phyloP scores from a whole-genome alignment of 345 rosid genomes.

The Corchorus capsularis region DNA sequence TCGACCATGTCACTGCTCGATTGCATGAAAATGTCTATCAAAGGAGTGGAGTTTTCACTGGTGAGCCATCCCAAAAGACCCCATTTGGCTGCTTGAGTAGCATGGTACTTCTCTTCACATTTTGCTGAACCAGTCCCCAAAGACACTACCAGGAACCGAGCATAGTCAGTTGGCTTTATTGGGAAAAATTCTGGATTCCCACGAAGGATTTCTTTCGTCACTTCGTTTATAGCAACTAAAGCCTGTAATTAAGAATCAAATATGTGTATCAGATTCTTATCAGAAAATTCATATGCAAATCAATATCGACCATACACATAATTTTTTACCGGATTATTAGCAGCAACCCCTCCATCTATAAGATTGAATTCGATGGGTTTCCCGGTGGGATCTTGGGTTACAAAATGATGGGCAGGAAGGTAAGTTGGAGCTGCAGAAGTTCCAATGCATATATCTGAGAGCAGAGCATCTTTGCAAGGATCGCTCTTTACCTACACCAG shows the following conservation, averaged over 20 bases:
- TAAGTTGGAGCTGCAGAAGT: constrained; percentile 66
- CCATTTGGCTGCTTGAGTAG: constrained; percentile 58
- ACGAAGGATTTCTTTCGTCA: constrained; percentile 33
- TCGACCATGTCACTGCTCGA: constrained; percentile 73
- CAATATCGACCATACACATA: not conserved
- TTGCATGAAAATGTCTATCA: constrained; percentile 58
- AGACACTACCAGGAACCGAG: constrained; percentile 50
- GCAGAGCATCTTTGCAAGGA: constrained; percentile 35
- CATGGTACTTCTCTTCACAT: constrained; percentile 41
- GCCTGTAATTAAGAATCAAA: constrained; percentile 20
- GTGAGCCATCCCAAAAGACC: constrained; percentile 67
- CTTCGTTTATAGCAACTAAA: constrained; percentile 43
- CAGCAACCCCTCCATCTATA: constrained; percentile 76
- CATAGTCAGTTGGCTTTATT: constrained; percentile 35
- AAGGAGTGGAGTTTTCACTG: constrained; percentile 45
- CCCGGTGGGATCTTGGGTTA: constrained; percentile 28
- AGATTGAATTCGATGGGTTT: constrained; percentile 39
- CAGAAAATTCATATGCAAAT: no score
- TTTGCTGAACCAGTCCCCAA: constrained; percentile 58
- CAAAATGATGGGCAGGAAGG: constrained; percentile 49
- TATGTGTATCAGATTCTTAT: not conserved
- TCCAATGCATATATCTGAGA: constrained; percentile 50
- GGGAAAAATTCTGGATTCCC: constrained; percentile 27
- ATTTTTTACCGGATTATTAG: constrained; percentile 56
- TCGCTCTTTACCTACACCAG: constrained; percentile 29